Evolutionary conservation across 345 rosid species (phyloP).

Genomic region (Euphorbia peplus): DNA sequence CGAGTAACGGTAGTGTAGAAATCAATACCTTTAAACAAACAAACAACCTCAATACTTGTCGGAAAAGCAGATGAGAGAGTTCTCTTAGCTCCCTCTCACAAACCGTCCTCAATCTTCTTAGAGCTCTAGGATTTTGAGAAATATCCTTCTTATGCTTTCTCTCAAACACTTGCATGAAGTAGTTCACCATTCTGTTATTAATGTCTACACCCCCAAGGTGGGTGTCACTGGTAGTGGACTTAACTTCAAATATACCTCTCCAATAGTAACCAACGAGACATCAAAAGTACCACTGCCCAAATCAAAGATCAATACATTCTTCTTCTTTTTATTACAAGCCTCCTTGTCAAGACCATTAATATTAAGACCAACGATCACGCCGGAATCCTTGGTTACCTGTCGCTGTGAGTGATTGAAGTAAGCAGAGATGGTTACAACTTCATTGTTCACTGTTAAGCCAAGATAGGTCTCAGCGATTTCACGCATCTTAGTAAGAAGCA

Average conservation of each 20-base stretch:
- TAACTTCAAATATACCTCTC: slow-evolving; percentile 15
- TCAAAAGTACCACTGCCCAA: slow-evolving; percentile 18
- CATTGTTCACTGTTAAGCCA: neutral
- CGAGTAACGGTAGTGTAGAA: slow-evolving; percentile 19
- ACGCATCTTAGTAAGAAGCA: neutral
- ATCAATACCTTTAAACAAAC: slow-evolving; percentile 19
- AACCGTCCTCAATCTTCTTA: slow-evolving; percentile 24
- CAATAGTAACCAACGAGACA: slow-evolving; percentile 10
- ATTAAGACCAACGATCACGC: neutral
- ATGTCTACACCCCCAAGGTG: slow-evolving; percentile 22
- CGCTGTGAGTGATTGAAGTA: neutral
- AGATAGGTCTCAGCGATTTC: neutral
- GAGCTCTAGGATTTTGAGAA: slow-evolving; percentile 21
- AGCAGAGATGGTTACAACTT: neutral
- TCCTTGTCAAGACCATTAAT: slow-evolving; percentile 17
- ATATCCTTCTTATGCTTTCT: no score
- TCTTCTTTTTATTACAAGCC: neutral
- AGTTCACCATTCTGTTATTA: slow-evolving; percentile 20
- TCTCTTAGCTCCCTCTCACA: slow-evolving; percentile 29
- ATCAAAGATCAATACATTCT: slow-evolving; percentile 17
- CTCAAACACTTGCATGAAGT: slow-evolving; percentile 20
- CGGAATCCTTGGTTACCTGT: neutral
- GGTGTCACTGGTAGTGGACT: slow-evolving; percentile 12
- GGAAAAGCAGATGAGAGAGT: slow-evolving; percentile 20
- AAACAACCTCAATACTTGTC: slow-evolving; percentile 21